Evolutionary conservation across 2,329 filamentous ascomycete species (phyloP), one percentile per base, ranked within the genome.

Genomic region (Colletotrichum tofieldiae): DNA sequence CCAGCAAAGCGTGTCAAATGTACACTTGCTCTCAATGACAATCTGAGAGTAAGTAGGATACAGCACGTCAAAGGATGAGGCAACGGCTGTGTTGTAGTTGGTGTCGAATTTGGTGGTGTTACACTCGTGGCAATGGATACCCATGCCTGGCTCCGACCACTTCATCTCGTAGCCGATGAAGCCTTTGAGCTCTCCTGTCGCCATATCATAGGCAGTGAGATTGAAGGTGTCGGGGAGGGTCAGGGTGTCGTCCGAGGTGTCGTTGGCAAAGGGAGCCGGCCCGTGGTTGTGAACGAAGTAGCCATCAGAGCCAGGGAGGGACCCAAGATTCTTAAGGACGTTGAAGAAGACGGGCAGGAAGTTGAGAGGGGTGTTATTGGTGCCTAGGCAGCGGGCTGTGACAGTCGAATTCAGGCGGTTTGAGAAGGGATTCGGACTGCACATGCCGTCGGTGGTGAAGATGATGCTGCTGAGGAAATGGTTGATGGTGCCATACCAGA

Each of bases 311-410:
- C 47, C 63, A 23, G 58, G 16, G n/a, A 71, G 59, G 7, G 73
- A 67, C 12, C 73, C 73, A 5, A 74, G 71, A 20, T 74, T 74
- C n/a, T 73, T 73, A 16, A 74, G 35, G n/a, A 39, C 71, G 14
- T 60, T 39, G 63, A 74, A 71, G 49, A 74, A 60, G 23, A 73
- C 29, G 5, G 73, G 73, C 18, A 73, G 32, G 8, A 73, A 66
- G 23, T 73, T 66, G 26, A 73, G 65, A 35, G 70, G 71, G 23
- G 66, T 64, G 5, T 47, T 43, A 26, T 71, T 67, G 29, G 61
- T 60, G 6, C 67, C 66, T n/a, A 65, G 63, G 39, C 73, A 74
- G 9, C 51, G 71, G 26, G 67, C 55, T 2, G 64, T 74, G n/a
- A 74, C 60, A 9, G 71, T 67, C 3, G 73, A 73, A 41, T 73